phyloP scores from a whole-genome alignment of 805 yeast species.

The Candida andamanensis region DNA sequence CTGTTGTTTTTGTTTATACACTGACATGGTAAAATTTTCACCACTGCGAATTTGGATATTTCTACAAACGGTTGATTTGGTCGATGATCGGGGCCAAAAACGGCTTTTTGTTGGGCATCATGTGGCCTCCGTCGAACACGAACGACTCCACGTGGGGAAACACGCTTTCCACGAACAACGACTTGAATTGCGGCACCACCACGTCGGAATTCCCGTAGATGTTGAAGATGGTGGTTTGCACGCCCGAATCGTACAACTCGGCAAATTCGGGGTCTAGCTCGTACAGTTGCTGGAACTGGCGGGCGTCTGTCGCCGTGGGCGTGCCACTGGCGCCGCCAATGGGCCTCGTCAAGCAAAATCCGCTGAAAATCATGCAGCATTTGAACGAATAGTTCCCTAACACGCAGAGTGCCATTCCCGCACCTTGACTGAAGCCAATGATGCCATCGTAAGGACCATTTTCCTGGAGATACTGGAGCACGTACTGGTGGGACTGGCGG shows the following conservation, averaged over 20 bases:
- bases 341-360: conserved; percentile 32
- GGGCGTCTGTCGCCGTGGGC: conserved; percentile 18
- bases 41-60: background rate
- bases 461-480: conserved; percentile 22
- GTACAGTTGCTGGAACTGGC: conserved; percentile 17
- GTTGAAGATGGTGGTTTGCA: conserved; percentile 20
- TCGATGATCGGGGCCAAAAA: conserved; percentile 15
- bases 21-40: conserved; percentile 7
- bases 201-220: conserved; percentile 29
- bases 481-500: conserved; percentile 20
- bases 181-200: conserved; percentile 29
- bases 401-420: conserved; percentile 29
- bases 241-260: conserved; percentile 16
- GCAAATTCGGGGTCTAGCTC: conserved; percentile 15
- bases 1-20: conserved; percentile 12
- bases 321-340: conserved; percentile 12
- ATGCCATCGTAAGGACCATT: conserved; percentile 41
- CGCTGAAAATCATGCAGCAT: conserved; percentile 23
- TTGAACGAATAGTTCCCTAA: conserved; percentile 23
- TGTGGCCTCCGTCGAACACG: conserved; percentile 36
- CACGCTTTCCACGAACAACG: conserved; percentile 18
- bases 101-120: conserved; percentile 23
- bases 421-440: conserved; percentile 42
- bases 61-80: conserved; percentile 5
- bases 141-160: conserved; percentile 16